Evolutionary conservation across 257 asterid species (phyloP).

Genomic region (Primulina tabacum): DNA sequence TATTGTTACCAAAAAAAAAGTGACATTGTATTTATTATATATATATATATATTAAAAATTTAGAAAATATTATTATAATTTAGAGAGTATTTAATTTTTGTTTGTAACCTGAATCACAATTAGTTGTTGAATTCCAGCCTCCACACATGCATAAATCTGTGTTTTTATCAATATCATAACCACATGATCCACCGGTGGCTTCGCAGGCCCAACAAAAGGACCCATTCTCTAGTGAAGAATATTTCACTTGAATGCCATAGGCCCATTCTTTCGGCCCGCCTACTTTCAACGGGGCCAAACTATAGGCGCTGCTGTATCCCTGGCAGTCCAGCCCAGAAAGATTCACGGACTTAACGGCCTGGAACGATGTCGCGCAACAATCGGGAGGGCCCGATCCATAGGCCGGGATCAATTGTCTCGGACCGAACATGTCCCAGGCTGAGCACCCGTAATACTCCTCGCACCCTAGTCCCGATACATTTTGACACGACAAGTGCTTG

Average conservation of each 20-base stretch:
- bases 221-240: slow-evolving; percentile 48
- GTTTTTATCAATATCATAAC: slow-evolving; percentile 44
- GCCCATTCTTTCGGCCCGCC: slow-evolving; percentile 75
- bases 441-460: slow-evolving; percentile 82
- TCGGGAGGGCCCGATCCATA: slow-evolving; percentile 79
- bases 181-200: slow-evolving; percentile 91
- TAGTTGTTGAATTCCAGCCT: slow-evolving; percentile 74
- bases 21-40: too few species aligned
- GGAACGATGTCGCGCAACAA: slow-evolving; percentile 70
- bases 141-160: slow-evolving; percentile 74
- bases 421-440: slow-evolving; percentile 66
- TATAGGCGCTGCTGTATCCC: slow-evolving; percentile 92
- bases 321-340: slow-evolving; percentile 75
- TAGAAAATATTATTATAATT: not conserved
- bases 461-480: slow-evolving; percentile 88
- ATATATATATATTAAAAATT: too few species aligned
- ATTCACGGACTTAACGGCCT: slow-evolving; percentile 55
- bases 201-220: slow-evolving; percentile 78
- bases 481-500: slow-evolving; percentile 62
- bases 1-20: not conserved
- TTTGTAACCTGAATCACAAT: slow-evolving; percentile 70
- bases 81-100: not conserved
- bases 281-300: slow-evolving; percentile 68
- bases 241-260: slow-evolving; percentile 80
- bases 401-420: slow-evolving; percentile 36